These are phyloP conservation scores for Hericium alpestre DNA, from an alignment of 768 basidiomycete genomes.

Conservation along the genomic window DNA sequence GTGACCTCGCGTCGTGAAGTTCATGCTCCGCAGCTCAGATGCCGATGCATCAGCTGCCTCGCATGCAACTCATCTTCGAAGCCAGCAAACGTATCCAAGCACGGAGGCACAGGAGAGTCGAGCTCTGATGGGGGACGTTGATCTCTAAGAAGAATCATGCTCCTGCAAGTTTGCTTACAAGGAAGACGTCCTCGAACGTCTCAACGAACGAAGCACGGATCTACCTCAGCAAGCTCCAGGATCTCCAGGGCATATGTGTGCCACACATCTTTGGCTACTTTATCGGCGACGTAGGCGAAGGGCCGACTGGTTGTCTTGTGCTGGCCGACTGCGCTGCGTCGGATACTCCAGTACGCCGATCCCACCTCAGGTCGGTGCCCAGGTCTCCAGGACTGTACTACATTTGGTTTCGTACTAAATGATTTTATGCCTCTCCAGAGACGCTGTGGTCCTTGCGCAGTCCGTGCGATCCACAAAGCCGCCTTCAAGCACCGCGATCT, in stretches of 20 bases:
- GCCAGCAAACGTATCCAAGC: no score
- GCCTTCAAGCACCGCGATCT: neutral
- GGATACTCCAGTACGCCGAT: neutral
- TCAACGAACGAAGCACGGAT: neutral
- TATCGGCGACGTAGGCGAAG: no score
- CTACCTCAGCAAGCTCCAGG: neutral
- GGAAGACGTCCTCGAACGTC: neutral
- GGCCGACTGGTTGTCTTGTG: neutral
- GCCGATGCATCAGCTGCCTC: no score
- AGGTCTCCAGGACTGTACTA: no score
- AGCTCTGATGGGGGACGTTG: no score
- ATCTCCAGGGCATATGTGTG: neutral
- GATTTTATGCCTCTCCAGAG: neutral
- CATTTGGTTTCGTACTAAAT: no score
- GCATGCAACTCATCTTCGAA: no score
- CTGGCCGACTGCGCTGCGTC: neutral
- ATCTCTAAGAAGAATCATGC: no score
- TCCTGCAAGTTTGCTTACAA: neutral
- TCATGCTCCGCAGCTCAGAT: no score
- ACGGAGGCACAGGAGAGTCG: no score
- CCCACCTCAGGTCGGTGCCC: neutral
- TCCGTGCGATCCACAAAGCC: neutral
- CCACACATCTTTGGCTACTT: neutral
- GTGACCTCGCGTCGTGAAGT: no score
- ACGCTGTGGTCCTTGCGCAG: neutral